Evolutionary conservation across 2,329 filamentous ascomycete genomes (phyloP).

Genomic region (Diaporthe australafricana): DNA sequence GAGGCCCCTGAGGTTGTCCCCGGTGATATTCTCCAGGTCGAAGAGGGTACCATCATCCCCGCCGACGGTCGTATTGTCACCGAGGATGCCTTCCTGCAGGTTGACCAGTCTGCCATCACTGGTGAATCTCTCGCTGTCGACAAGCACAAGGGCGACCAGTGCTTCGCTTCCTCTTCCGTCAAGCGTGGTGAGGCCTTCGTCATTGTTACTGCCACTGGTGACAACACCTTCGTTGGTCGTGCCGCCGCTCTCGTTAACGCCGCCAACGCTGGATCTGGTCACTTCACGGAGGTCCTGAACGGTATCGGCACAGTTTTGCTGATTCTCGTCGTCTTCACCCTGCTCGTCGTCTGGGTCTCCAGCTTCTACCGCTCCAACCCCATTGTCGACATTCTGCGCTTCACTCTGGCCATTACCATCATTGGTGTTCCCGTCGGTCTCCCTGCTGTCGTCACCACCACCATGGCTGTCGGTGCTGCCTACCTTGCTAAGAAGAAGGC

Average conservation of each 20-base stretch:
- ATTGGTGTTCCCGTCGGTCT: conserved; percentile 94
- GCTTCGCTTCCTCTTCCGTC: conserved; percentile 87
- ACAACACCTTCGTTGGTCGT: conserved; percentile 90
- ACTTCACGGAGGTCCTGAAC: conserved; percentile 93
- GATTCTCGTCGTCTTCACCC: conserved; percentile 82
- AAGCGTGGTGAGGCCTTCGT: conserved; percentile 91
- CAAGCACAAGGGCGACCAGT: conserved; percentile 84
- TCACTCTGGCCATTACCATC: conserved; percentile 90
- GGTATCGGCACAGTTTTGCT: conserved; percentile 85
- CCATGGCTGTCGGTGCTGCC: conserved; percentile 92
- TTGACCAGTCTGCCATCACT: conserved; percentile 92
- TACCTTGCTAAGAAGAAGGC: conserved; percentile 94
- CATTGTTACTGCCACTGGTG: conserved; percentile 85
- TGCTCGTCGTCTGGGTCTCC: conserved; percentile 86
- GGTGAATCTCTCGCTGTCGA: conserved; percentile 93
- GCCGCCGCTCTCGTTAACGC: conserved; percentile 87
- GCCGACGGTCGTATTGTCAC: conserved; percentile 89
- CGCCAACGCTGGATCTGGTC: conserved; percentile 79
- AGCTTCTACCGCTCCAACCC: conserved; percentile 88
- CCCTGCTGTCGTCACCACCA: conserved; percentile 91
- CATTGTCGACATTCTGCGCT: conserved; percentile 83
- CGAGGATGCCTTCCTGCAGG: conserved; percentile 85
- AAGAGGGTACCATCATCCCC: conserved; percentile 92
- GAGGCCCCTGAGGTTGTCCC: conserved; percentile 88
- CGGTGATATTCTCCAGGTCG: conserved; percentile 89